These are phyloP conservation scores for Candida glaebosa DNA, from an alignment of 805 yeast species.

Conservation along the genomic window DNA sequence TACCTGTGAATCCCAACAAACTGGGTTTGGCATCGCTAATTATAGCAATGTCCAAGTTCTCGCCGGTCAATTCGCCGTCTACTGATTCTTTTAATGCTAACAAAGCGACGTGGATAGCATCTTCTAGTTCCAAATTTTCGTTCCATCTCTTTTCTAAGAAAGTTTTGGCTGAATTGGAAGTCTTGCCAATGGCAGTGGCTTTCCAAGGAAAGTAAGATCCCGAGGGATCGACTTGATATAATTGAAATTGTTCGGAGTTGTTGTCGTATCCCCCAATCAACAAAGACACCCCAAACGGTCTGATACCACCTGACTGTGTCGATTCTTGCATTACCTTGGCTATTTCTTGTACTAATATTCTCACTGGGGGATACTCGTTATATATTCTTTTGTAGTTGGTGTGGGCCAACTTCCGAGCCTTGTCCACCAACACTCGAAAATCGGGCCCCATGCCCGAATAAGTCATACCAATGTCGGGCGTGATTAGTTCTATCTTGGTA, in stretches of 20 bases:
- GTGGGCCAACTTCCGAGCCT: constrained; percentile 90
- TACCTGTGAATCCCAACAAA: constrained; percentile 82
- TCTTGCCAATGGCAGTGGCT: constrained; percentile 98
- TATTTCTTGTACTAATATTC: constrained; percentile 86
- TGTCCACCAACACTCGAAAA: constrained; percentile 89
- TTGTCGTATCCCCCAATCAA: constrained; percentile 94
- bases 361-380: constrained; percentile 96
- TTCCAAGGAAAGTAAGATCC: constrained; percentile 99
- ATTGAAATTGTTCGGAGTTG: constrained; percentile 59
- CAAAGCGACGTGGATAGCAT: constrained; percentile 94
- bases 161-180: constrained; percentile 94
- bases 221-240: constrained; percentile 97
- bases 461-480: constrained; percentile 96
- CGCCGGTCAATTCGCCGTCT: constrained; percentile 97
- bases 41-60: constrained; percentile 87
- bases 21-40: constrained; percentile 82
- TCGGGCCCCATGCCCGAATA: constrained; percentile 99
- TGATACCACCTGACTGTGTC: constrained; percentile 97
- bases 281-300: constrained; percentile 97
- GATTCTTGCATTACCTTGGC: constrained; percentile 98
- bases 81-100: constrained; percentile 93
- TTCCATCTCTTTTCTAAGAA: constrained; percentile 98
- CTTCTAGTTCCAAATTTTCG: constrained; percentile 94
- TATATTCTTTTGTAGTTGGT: constrained; percentile 88
- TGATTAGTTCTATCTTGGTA: constrained; percentile 74